A percentile compares a stretch with the other conserved stretches of the same genome.
Evolutionary conservation across 1,139 yeast species (phyloP).

Genomic region (Yamadazyma spencermartinsiae): DNA sequence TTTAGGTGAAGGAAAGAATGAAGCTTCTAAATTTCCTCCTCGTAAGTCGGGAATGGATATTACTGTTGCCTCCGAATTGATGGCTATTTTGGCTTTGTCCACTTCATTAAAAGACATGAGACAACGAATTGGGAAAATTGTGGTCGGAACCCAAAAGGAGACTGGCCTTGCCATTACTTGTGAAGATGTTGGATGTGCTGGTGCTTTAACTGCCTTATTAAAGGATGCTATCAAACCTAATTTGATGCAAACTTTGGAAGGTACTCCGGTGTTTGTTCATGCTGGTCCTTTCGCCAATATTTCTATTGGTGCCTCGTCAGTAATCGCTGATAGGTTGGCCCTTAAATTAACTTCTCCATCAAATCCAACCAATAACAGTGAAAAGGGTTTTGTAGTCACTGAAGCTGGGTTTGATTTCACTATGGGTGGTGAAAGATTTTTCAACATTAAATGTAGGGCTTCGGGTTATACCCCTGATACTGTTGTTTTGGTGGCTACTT

Average conservation of each 20-base stretch:
- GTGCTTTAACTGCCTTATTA: conserved; percentile 75
- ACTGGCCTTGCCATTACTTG: conserved; percentile 70
- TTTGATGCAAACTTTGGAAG: conserved; percentile 82
- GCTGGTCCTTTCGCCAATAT: conserved; percentile 89
- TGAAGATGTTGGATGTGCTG: conserved; percentile 79
- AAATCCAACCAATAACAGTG: conserved; percentile 43
- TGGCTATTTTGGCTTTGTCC: conserved; percentile 80
- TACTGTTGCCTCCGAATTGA: conserved; percentile 78
- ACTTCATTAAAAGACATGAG: conserved; percentile 67
- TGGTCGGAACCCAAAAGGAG: conserved; percentile 60
- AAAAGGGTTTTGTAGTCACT: conserved; percentile 70
- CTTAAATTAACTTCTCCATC: conserved; percentile 59
- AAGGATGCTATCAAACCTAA: conserved; percentile 85
- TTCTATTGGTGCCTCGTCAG: conserved; percentile 82
- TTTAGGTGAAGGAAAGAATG: conserved; percentile 76
- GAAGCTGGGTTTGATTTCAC: conserved; percentile 88
- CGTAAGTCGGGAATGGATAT: conserved; percentile 77
- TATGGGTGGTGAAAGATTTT: conserved; percentile 87
- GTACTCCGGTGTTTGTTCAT: conserved; percentile 81
- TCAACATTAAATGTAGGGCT: conserved; percentile 76
- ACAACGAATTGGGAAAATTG: conserved; percentile 67
- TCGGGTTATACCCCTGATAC: conserved; percentile 72
- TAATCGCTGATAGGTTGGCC: conserved; percentile 74
- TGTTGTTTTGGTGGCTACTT: conserved; percentile 77
- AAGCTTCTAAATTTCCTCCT: conserved; percentile 62